Evolutionary conservation across 768 basidiomycete genomes (phyloP), one percentile per base, ranked within the genome.

Genomic region (Lactifluus echinatus): DNA sequence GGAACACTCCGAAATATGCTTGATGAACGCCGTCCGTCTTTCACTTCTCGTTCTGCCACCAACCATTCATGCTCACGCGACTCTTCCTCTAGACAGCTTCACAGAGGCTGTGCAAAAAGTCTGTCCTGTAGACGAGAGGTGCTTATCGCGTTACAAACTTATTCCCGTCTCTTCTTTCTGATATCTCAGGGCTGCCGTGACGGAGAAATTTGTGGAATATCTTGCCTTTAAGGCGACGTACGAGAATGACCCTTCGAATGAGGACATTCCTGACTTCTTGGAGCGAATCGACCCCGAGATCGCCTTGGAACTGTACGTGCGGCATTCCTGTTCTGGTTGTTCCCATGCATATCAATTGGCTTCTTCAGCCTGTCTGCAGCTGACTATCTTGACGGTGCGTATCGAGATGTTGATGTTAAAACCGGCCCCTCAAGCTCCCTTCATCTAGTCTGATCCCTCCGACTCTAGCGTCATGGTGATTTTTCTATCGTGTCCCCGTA

Each of bases 181-280:
- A 12, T 17, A 19, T 50, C 39, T 11, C 64, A 77, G 77, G 28
- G 77, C 73, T 2, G 78, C 86, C 24, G 84, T 95, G 34, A 81
- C 90, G 1, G 89, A 93, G 71, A 93, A 91, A 67, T 75, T 95
- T 51, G 77, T 91, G 40, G 93, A 97, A 70, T 96, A 92, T 67
- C 88, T 95, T 73, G 74, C 80, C 31, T 93, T 87, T 76, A 93
- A 88, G 71, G 74, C 82, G 1, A 78, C 91, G 59, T 92, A 90
- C 67, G 82, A 85, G 59, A 77, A 78, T n/a, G 75, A 73, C 1
- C 80, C 79, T 0, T 73, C 81, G 7, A 89, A 84, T 62, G 90
- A 93, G 64, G 89, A 92, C 48, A 74, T 88, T 21, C 90, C 92
- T 21, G 93, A 96, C 63, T 86, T 93, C 62, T 70, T 79, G 61